These are phyloP conservation scores for Fraxinus angustifolia DNA, from an alignment of 305 asterid genomes.

Conservation along the genomic window DNA sequence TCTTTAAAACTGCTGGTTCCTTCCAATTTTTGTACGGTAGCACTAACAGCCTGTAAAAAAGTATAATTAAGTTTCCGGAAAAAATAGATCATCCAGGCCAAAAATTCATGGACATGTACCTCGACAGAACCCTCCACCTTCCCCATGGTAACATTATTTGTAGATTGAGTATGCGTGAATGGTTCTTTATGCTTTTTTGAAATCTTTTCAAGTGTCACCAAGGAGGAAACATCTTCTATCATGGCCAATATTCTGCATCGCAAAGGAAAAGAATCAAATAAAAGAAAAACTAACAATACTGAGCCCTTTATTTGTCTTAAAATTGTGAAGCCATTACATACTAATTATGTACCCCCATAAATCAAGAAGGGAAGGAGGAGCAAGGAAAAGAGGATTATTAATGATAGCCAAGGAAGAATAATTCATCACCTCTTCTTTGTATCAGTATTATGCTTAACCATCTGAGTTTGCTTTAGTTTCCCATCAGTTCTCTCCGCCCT, in stretches of 20 bases:
- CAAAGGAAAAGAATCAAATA: constrained; percentile 14
- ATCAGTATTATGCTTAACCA: constrained; percentile 47
- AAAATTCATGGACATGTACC: constrained; percentile 41
- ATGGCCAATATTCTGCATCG: constrained; percentile 51
- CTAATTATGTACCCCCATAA: background rate
- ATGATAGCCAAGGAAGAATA: background rate
- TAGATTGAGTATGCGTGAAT: constrained; percentile 39
- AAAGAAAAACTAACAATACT: background rate
- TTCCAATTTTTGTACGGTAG: constrained; percentile 58
- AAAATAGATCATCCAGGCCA: constrained; percentile 11
- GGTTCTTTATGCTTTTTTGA: constrained; percentile 39
- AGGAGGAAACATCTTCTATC: constrained; percentile 54
- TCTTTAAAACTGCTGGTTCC: constrained; percentile 63
- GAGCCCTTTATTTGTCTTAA: constrained; percentile 4
- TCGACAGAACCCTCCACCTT: constrained; percentile 65
- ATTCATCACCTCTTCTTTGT: constrained; percentile 56
- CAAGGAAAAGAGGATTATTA: background rate
- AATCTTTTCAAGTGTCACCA: constrained; percentile 44
- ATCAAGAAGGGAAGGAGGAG: background rate
- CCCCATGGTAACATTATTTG: constrained; percentile 61
- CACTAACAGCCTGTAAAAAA: constrained; percentile 56
- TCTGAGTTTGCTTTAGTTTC: constrained; percentile 34
- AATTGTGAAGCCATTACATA: background rate
- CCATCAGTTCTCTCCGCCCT: constrained; percentile 16
- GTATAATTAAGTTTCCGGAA: constrained; percentile 20